Base-by-base conservation (phyloP, 1,284 basidiomycete genomes). In the Ustilago crameri region DNA sequence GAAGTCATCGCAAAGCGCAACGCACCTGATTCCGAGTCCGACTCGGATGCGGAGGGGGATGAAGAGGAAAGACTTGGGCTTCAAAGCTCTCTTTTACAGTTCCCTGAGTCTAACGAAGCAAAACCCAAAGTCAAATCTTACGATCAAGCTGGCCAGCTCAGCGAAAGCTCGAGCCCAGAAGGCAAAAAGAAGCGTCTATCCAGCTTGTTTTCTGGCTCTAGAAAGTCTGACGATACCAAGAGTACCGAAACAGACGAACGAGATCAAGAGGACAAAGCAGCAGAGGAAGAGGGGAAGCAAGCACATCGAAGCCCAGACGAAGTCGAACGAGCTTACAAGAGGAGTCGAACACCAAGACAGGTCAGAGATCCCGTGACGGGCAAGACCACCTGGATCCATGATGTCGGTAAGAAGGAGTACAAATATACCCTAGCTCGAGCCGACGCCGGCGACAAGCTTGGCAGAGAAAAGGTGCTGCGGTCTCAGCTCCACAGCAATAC, bases 361-460 rank as follows among this genome's bases (percentile, higher is more conserved):
- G 69, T 65, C 27, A 35, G 46, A 18, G 73, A 75, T 41, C 73
- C 73, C 5, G 53, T 75, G 30, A 75, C 73, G 5, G 51, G 61
- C 10, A 34, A 52, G 17, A 38, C 51, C 9, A 54, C 45, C 2
- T 55, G 52, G 51, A 32, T 75, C 12, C 62, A 58, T 30, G 68
- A 75, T 45, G 59, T 72, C 1, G 58, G 69, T 30, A 56, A 57
- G 47, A 46, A 51, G 26, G 69, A 75, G 42, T 75, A 68, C n/a
- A 44, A 51, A 14, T 47, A 47, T 5, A 48, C 38, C 2, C 9
- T 65, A 24, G 51, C 43, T 20, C 37, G 48, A 8, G 48, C 55
- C 9, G 50, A 65, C 27, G 62, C 56, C 2, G 56, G 56, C 1
- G 51, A 59, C 22, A 50, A 45, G 37, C 41, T 37, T 0, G 60